Conservation (phyloP, 306 rosid genomes). For the Inga oerstediana region DNA sequence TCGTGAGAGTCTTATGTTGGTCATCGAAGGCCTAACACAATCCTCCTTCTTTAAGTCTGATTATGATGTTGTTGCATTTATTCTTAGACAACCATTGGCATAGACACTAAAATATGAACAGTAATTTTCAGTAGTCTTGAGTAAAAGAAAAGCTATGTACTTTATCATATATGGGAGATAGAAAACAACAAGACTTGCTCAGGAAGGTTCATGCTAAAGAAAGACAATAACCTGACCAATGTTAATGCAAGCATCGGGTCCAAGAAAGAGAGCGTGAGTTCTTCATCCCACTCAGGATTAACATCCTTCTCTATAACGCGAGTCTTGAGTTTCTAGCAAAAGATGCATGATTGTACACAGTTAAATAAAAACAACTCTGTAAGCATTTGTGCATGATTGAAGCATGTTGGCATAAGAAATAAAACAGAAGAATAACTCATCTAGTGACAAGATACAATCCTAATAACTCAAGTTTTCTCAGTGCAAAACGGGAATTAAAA, state of each 20-base stretch:
- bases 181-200: too few relatives aligned
- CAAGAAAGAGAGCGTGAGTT: conserved; percentile 75
- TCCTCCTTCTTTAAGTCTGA: too few relatives aligned
- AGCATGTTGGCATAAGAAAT: neutral
- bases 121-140: too few relatives aligned
- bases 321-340: conserved; percentile 82
- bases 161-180: too few relatives aligned
- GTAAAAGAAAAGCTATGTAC: too few relatives aligned
- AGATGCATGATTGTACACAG: neutral
- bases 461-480: neutral
- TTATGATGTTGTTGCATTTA: too few relatives aligned
- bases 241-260: conserved; percentile 52
- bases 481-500: neutral
- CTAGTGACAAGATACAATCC: neutral
- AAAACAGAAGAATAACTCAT: neutral
- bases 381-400: neutral
- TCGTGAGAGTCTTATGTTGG: too few relatives aligned
- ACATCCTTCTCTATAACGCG: conserved; percentile 79
- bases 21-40: too few relatives aligned
- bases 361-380: neutral
- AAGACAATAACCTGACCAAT: conserved; percentile 49
- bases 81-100: too few relatives aligned
- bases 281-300: conserved; percentile 97
- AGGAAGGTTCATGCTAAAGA: neutral
- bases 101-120: too few relatives aligned